Conservation (phyloP, 106 monocot species). For the Triglochin maritima region DNA sequence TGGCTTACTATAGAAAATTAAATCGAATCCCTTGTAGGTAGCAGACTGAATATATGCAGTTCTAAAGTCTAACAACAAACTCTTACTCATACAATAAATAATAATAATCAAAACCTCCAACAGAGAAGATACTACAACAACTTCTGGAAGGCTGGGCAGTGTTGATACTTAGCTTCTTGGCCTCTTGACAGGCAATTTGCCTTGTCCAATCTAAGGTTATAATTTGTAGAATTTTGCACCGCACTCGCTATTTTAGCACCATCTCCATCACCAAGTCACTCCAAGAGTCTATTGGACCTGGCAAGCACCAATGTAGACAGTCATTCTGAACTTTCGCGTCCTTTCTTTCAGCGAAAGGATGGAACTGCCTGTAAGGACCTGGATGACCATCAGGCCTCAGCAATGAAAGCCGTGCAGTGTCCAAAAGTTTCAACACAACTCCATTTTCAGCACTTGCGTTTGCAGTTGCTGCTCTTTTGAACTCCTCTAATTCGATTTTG, state of each 20-base stretch:
- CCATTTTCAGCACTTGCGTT: constrained; percentile 2
- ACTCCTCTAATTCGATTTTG: constrained; percentile 19
- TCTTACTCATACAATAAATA: too few species aligned
- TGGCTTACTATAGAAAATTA: too few species aligned
- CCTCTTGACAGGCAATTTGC: too few species aligned
- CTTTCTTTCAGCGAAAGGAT: constrained; percentile 16
- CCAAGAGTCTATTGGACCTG: constrained; percentile 18
- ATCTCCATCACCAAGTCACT: constrained; percentile 10
- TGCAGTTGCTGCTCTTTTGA: background rate
- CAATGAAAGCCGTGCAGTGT: constrained; percentile 17
- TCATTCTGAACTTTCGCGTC: constrained; percentile 19
- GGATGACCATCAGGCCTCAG: constrained; percentile 28
- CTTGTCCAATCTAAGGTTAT: too few species aligned
- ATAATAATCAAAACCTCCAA: too few species aligned
- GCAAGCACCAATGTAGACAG: constrained; percentile 27
- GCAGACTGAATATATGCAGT: too few species aligned
- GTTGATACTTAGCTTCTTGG: too few species aligned
- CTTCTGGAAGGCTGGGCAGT: too few species aligned
- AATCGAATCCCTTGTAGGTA: too few species aligned
- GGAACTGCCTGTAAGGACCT: constrained; percentile 20
- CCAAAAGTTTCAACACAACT: constrained; percentile 16
- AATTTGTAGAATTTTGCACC: too few species aligned
- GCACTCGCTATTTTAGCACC: background rate
- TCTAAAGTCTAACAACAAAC: too few species aligned
- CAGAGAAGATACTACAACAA: too few species aligned